Conservation (phyloP, 805 yeast species). For the Candida saitoana region DNA sequence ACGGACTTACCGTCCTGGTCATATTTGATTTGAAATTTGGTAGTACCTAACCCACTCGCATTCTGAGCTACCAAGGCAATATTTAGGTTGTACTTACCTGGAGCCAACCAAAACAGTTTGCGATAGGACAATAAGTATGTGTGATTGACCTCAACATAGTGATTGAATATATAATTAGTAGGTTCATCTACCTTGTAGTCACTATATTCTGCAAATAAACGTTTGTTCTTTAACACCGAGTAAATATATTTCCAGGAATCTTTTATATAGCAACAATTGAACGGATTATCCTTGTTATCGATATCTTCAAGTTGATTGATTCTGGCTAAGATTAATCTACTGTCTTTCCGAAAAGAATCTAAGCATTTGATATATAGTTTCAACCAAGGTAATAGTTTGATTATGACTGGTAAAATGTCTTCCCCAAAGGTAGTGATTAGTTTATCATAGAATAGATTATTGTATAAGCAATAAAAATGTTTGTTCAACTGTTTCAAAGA, state of each 20-base stretch:
- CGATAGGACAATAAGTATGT: constrained; percentile 47
- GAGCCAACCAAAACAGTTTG: constrained; percentile 43
- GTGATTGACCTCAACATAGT: constrained; percentile 45
- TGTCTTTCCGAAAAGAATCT: constrained; percentile 28
- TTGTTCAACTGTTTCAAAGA: constrained; percentile 31
- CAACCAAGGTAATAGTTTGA: constrained; percentile 37
- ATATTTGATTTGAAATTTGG: constrained; percentile 46
- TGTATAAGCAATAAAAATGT: constrained; percentile 48
- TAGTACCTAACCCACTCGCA: constrained; percentile 56
- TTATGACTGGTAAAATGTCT: constrained; percentile 24
- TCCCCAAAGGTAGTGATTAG: constrained; percentile 36
- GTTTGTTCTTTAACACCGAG: constrained; percentile 46
- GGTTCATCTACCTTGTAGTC: constrained; percentile 48
- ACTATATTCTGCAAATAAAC: constrained; percentile 47
- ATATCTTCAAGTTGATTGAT: constrained; percentile 24
- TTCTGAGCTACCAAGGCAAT: constrained; percentile 51
- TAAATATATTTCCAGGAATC: constrained; percentile 57
- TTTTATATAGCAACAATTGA: constrained; percentile 30
- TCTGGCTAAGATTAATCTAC: constrained; percentile 25
- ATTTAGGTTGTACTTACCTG: constrained; percentile 48
- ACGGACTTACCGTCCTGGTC: constrained; percentile 22
- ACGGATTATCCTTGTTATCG: constrained; percentile 12
- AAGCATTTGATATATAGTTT: constrained; percentile 35
- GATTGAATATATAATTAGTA: constrained; percentile 38
- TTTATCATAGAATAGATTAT: constrained; percentile 43